Percentiles rank a stretch among this genome's conserved stretches.
Conservation (phyloP, 768 basidiomycete genomes). For the Leccinum truebloodii region DNA sequence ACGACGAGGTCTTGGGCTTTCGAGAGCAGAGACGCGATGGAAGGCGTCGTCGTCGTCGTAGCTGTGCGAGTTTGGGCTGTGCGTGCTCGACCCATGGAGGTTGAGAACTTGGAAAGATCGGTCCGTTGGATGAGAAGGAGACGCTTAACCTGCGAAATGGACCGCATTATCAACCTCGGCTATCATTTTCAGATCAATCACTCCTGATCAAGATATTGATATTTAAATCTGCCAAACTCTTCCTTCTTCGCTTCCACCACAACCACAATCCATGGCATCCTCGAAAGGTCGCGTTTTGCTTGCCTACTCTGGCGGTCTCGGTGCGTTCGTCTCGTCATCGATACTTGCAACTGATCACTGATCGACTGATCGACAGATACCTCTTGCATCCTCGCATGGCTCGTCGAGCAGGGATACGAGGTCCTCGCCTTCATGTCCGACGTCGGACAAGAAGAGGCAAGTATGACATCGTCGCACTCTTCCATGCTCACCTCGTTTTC, state of each 20-base stretch:
- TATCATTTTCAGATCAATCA: background rate
- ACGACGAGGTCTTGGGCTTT: constrained; percentile 81
- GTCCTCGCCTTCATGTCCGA: constrained; percentile 97
- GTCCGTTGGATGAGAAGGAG: background rate
- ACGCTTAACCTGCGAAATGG: no score
- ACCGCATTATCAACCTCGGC: background rate
- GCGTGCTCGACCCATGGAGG: constrained; percentile 56
- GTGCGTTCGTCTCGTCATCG: constrained; percentile 46
- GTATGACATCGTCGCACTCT: constrained; percentile 9
- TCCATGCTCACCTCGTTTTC: constrained; percentile 1
- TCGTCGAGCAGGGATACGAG: constrained; percentile 97
- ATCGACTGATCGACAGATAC: constrained; percentile 59
- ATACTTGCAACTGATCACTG: background rate
- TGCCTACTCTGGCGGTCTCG: constrained; percentile 97
- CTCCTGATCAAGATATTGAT: background rate
- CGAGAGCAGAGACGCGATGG: constrained; percentile 58
- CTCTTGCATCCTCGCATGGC: constrained; percentile 98
- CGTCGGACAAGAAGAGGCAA: constrained; percentile 87
- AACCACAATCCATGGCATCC: constrained; percentile 14
- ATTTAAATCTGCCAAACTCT: background rate
- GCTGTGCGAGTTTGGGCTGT: constrained; percentile 39
- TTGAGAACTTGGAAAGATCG: no score
- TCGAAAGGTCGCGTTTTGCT: constrained; percentile 85
- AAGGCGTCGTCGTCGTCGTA: constrained; percentile 35
- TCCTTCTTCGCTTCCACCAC: background rate